These are phyloP conservation scores for Aspergillus novoparasiticus DNA, from an alignment of 2,329 filamentous ascomycete genomes.

Conservation along the genomic window DNA sequence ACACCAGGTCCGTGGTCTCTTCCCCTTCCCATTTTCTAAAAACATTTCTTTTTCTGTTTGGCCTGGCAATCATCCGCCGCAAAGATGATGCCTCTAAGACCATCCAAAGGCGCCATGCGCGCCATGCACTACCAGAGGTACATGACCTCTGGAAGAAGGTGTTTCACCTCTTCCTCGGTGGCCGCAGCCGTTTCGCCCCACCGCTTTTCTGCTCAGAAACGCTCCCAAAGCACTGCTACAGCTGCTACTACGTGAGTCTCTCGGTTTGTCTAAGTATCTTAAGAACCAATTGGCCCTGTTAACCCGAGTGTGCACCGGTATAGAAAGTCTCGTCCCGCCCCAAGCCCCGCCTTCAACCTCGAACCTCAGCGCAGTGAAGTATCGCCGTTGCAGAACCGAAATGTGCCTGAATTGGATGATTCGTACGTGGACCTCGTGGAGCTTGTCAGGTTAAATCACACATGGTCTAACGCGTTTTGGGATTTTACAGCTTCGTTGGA, in stretches of 20 bases:
- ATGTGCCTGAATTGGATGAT: slow-evolving; percentile 71
- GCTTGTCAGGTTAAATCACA: not conserved
- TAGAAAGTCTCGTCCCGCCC: slow-evolving; percentile 61
- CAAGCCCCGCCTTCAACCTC: slow-evolving; percentile 63
- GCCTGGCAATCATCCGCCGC: slow-evolving; percentile 36
- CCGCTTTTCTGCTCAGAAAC: slow-evolving; percentile 46
- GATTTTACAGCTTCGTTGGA: slow-evolving; percentile 72
- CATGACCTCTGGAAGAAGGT: slow-evolving; percentile 39
- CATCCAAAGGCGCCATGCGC: slow-evolving; percentile 52
- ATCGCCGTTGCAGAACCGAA: slow-evolving; percentile 66
- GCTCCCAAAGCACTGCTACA: slow-evolving; percentile 51
- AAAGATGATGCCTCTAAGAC: slow-evolving; percentile 55
- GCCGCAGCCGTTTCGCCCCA: slow-evolving; percentile 50
- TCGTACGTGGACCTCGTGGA: slow-evolving; percentile 60
- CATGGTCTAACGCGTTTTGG: slow-evolving; percentile 10
- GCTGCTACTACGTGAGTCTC: slow-evolving; percentile 58
- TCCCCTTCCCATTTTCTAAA: slow-evolving; percentile 17
- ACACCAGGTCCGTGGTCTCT: slow-evolving; percentile 19
- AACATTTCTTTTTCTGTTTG: slow-evolving; percentile 27
- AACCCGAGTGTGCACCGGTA: not conserved
- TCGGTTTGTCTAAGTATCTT: not conserved
- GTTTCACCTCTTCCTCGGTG: slow-evolving; percentile 49
- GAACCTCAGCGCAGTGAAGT: slow-evolving; percentile 62
- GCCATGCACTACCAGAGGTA: slow-evolving; percentile 48
- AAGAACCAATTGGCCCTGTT: not conserved